Base-by-base conservation (phyloP, 805 yeast genomes). In the Zygoascus bituminiphila region DNA sequence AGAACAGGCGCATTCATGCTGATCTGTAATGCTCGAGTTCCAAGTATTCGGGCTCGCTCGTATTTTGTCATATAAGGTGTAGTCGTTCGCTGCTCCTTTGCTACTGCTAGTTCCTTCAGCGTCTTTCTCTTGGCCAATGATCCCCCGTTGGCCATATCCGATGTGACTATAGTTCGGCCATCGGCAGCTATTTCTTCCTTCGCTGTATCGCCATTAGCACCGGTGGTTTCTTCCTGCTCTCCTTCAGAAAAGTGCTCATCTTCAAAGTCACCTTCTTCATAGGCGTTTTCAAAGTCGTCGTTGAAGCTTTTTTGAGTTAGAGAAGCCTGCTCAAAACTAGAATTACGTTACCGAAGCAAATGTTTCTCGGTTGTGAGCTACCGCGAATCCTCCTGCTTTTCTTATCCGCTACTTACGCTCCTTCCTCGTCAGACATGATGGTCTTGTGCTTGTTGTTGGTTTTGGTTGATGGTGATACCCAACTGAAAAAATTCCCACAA, bases 21-120 rank as follows among this genome's bases (percentile, higher is more conserved):
- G 60, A 93, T 91, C 68, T 93, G 99, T 55, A 93, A 72, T 1
- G 99, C 98, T 60, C 99, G 78, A 9, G 99, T 93, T 23, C 99
- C 99, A 61, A 93, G 76, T 52, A 93, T 88, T 71, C 99, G 80
- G 6, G 99, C 99, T 59, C 97, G 79, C 73, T 93, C 99, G 66
- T 93, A 93, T 64, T 94, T 93, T 50, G 99, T 93, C 98, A 93
- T 89, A 66, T 91, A 93, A 47, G 99, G 99, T 4, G 99, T 93
- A 12, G 99, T 93, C 23, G 88, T 77, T 67, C 99, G 79, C 55
- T 85, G 72, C 20, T 87, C 95, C 58, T 78, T 86, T 49, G 96
- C 85, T 51, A 93, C 88, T 17, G 97, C 95, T 60, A 87, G 78
- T 57, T 84, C 93, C 57, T 75, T 81, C 54, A 78, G 72, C 6